Conservation (phyloP, 148 eudicot species). For the Rhododendron williamsianum region DNA sequence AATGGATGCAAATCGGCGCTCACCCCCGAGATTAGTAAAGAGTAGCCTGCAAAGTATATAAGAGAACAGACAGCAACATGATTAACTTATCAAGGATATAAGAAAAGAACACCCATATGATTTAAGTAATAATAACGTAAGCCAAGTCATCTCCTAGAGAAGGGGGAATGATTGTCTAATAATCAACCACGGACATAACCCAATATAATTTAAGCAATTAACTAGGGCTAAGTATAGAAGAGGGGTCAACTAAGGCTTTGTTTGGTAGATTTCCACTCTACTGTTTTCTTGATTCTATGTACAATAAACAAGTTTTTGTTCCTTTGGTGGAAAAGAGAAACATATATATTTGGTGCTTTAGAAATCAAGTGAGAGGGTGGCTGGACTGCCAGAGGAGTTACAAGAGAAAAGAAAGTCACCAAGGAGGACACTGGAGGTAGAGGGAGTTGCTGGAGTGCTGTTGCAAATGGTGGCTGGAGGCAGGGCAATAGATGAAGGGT, state of each 20-base stretch:
- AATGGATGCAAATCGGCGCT: slow-evolving; percentile 93
- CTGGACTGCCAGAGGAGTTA: not conserved
- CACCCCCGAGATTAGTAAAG: slow-evolving; percentile 95
- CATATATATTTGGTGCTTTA: not conserved
- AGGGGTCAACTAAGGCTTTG: not conserved
- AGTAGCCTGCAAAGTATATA: slow-evolving; percentile 52
- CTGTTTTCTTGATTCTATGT: not conserved
- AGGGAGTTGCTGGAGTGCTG: not conserved
- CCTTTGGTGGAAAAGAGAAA: not conserved
- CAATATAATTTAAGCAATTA: not conserved
- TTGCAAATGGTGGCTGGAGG: not conserved
- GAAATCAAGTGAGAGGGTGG: not conserved
- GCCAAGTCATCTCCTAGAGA: not conserved
- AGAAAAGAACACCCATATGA: not conserved
- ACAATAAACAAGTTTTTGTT: not conserved
- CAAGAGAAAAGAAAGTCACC: not conserved
- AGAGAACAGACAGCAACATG: slow-evolving; percentile 3
- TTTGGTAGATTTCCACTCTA: not conserved
- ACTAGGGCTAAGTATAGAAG: not conserved
- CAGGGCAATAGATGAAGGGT: not conserved
- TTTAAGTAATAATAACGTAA: not conserved
- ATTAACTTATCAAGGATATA: slow-evolving; percentile 3
- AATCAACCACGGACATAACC: not conserved
- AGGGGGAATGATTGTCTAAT: not conserved
- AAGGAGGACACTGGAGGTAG: not conserved